Conservation (phyloP, 805 yeast species). For the Yamadazyma kitorensis region DNA sequence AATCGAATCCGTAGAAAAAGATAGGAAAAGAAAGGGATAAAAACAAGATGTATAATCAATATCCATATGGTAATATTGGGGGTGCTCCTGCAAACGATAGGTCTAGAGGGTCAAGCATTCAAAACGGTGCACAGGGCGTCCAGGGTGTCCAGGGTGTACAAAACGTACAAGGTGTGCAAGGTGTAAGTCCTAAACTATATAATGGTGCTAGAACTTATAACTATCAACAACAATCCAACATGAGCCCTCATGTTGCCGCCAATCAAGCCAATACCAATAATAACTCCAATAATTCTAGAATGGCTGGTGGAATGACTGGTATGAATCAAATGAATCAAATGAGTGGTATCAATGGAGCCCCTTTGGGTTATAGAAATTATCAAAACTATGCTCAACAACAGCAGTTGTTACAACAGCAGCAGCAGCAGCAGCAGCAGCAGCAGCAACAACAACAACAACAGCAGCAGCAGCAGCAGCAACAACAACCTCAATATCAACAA, state of each 20-base stretch:
- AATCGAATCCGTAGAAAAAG: too few relatives aligned
- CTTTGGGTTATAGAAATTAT: not conserved
- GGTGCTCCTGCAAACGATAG: too few relatives aligned
- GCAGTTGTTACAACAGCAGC: constrained; percentile 2
- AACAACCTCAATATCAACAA: constrained; percentile 6
- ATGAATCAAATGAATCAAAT: constrained; percentile 1
- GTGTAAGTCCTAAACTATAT: not conserved
- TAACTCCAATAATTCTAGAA: constrained; percentile 1
- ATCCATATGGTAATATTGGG: too few relatives aligned
- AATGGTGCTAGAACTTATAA: constrained; percentile 3
- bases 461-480: constrained; percentile 10
- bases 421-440: constrained; percentile 12
- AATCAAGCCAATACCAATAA: constrained; percentile 2
- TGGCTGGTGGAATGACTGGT: not conserved
- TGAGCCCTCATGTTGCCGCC: not conserved
- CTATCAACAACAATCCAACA: not conserved
- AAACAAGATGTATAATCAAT: too few relatives aligned
- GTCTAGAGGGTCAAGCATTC: too few relatives aligned
- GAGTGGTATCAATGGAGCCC: constrained; percentile 1
- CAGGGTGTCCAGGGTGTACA: too few relatives aligned
- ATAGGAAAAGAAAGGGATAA: too few relatives aligned
- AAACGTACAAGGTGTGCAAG: too few relatives aligned
- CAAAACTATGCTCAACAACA: not conserved
- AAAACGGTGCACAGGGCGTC: too few relatives aligned
- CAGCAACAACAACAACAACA: constrained; percentile 14